A percentile compares a stretch with the other conserved stretches of the same genome.
These are phyloP conservation scores for Endotrypanum monterogeii DNA, from an alignment of 208 protist species.

Conservation along the genomic window DNA sequence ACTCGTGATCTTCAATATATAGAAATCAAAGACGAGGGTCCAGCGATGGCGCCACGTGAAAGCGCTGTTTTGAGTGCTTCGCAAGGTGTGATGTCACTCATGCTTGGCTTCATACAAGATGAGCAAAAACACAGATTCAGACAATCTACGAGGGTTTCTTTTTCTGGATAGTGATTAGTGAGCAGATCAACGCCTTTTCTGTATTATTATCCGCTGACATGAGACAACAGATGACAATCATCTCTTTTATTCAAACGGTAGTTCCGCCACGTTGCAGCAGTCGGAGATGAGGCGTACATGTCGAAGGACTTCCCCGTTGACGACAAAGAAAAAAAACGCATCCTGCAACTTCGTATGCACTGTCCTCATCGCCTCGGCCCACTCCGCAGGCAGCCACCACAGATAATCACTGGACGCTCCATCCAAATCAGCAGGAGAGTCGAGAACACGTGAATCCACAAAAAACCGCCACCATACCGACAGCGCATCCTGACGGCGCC, in stretches of 20 bases:
- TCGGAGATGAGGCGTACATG: conserved; percentile 35
- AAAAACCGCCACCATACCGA: conserved; percentile 56
- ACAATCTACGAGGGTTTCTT: neutral
- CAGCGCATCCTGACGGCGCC: conserved; percentile 23
- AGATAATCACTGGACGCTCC: conserved; percentile 6
- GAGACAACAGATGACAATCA: neutral
- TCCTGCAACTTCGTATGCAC: conserved; percentile 1
- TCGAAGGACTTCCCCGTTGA: conserved; percentile 17
- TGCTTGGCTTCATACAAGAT: neutral
- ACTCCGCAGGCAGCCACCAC: conserved; percentile 59
- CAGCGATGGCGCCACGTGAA: neutral
- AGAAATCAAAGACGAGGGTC: too few species aligned
- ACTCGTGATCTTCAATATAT: too few species aligned
- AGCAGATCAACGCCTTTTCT: too few species aligned
- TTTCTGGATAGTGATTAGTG: neutral
- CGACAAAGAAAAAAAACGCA: conserved; percentile 27
- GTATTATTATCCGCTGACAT: neutral
- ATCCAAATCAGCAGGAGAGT: conserved; percentile 4
- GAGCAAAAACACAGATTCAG: neutral
- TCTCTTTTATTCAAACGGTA: conserved; percentile 19
- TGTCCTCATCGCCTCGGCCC: conserved; percentile 32
- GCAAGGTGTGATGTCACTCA: neutral
- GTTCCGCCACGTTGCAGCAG: conserved; percentile 29
- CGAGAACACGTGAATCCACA: conserved; percentile 30
- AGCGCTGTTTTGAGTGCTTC: neutral